Evolutionary conservation across 331 rosid species (phyloP), one percentile per base, ranked within the genome.

Genomic region (Arachis monticola): DNA sequence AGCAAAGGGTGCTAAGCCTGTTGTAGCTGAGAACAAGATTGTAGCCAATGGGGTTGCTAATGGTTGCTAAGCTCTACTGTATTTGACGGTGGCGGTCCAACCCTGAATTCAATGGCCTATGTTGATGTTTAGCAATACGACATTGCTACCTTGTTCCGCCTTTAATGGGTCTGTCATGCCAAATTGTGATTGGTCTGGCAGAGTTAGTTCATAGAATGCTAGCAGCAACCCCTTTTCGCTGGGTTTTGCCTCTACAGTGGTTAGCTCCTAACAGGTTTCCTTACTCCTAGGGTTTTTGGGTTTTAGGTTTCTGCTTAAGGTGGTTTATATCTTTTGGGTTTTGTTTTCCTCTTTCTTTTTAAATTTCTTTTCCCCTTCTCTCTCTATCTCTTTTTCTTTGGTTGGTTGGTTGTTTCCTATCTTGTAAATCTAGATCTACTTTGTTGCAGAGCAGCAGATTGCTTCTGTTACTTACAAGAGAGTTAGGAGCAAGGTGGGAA

Each of bases 1-100:
- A 84, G 91, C 92, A 6, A 88, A 91, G 92, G 88, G 93, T 82
- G 92, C 92, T 70, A 85, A 87, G 78, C 88, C 88, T 9, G 97
- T 82, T 81, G 86, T 70, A 47, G 41, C 85, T 7, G 97, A 89
- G 83, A 81, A 80, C 47, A 88, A 75, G 81, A 80, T 84, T 60
- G 72, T 82, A 27, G 78, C 80, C 56, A 87, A 91, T 50, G 97
- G 89, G 74, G 85, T 83, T 81, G 89, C 88, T 7, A 91, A 91
- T 67, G 94, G 92, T 73, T 89, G 87, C 87, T 87, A 84, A 77
- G 72, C 57, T 72, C 60, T 69, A 41, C 85, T 71, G 45, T 64
- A 75, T 60, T 74, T 59, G 46, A 42, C 5, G 79, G 69, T 14
- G 89, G 92, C 59, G 83, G 89, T 75, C 85, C 86, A 82, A 73